Evolutionary conservation across 1,284 basidiomycete genomes (phyloP).

Genomic region (Retiboletus fuscus): DNA sequence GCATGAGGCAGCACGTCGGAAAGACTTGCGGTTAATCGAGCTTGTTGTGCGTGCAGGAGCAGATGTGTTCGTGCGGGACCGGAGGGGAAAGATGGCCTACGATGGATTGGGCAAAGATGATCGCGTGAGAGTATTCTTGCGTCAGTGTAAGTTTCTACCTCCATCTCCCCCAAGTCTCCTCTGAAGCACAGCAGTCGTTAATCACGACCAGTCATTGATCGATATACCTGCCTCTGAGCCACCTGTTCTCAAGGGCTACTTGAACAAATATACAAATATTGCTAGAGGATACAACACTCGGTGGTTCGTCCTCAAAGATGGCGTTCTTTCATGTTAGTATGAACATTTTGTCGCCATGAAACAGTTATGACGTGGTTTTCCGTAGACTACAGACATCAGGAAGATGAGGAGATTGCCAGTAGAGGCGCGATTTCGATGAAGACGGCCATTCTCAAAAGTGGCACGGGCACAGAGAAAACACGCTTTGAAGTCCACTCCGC

Average conservation of each 20-base stretch:
- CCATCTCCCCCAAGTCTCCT: background rate
- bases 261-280: slow-evolving; percentile 92
- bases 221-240: slow-evolving; percentile 63
- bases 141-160: slow-evolving; percentile 74
- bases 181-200: slow-evolving; percentile 67
- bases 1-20: slow-evolving; percentile 88
- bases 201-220: slow-evolving; percentile 80
- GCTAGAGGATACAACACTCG: slow-evolving; percentile 91
- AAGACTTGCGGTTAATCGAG: slow-evolving; percentile 87
- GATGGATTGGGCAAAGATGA: slow-evolving; percentile 83
- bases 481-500: slow-evolving; percentile 88
- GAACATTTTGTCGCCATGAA: slow-evolving; percentile 7
- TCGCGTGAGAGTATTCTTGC: slow-evolving; percentile 83
- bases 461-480: slow-evolving; percentile 61
- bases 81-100: slow-evolving; percentile 79
- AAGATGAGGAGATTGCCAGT: slow-evolving; percentile 89
- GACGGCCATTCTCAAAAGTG: slow-evolving; percentile 73
- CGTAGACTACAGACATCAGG: slow-evolving; percentile 92
- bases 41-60: slow-evolving; percentile 87
- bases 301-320: slow-evolving; percentile 95
- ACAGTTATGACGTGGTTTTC: slow-evolving; percentile 20
- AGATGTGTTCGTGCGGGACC: slow-evolving; percentile 91
- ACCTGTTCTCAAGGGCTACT: slow-evolving; percentile 80
- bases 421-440: slow-evolving; percentile 93
- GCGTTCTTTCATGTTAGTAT: slow-evolving; percentile 81